Evolutionary conservation across 164 flowering plant genomes (phyloP).

Genomic region (Magnolia officinalis): DNA sequence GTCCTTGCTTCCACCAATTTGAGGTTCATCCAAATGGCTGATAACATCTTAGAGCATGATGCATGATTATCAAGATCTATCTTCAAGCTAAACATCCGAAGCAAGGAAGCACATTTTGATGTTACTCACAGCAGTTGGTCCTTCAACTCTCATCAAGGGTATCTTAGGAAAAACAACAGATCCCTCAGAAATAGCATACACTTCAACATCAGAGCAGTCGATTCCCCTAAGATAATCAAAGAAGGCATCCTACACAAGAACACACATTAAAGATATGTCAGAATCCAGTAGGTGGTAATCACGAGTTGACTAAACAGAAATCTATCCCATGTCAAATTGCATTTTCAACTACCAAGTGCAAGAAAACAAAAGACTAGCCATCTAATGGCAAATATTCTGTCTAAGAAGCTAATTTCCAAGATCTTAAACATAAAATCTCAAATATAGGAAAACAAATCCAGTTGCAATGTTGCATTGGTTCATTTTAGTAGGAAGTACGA

Average conservation of each 20-base stretch:
- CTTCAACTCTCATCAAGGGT: conserved; percentile 89
- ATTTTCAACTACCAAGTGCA: neutral
- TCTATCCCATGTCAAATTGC: neutral
- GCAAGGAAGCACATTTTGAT: neutral
- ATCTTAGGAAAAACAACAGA: conserved; percentile 91
- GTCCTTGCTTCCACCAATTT: neutral
- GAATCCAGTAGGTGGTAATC: neutral
- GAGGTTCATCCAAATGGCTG: neutral
- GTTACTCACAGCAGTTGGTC: conserved; percentile 84
- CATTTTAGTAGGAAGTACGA: neutral
- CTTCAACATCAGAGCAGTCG: conserved; percentile 91
- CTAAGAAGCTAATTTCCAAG: neutral
- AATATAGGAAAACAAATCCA: too few species aligned
- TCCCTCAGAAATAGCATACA: conserved; percentile 85
- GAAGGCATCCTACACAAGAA: conserved; percentile 62
- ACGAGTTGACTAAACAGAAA: neutral
- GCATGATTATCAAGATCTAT: neutral
- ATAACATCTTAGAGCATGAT: neutral
- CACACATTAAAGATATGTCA: neutral
- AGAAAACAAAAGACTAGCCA: neutral
- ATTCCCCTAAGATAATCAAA: conserved; percentile 76
- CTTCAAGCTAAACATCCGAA: neutral
- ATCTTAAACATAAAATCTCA: neutral
- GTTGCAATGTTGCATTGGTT: too few species aligned
- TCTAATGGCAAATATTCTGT: neutral